Conservation (phyloP, 1,284 basidiomycete species). For the Sporisorium exsertum region DNA sequence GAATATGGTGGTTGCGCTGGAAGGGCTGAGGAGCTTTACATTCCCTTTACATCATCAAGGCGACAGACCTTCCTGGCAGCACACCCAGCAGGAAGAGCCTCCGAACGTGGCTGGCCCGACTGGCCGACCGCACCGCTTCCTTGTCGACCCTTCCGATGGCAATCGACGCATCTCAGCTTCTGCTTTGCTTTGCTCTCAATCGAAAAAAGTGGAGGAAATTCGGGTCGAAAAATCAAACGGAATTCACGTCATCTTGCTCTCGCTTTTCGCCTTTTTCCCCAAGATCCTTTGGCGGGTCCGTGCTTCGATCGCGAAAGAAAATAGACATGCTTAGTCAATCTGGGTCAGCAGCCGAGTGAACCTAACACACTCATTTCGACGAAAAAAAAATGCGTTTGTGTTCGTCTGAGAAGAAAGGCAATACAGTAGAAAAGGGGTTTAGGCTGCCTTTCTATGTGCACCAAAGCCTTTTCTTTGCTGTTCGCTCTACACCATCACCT, state of each 20-base stretch:
- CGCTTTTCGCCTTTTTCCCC: slow-evolving; percentile 4
- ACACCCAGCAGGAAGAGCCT: too few species aligned
- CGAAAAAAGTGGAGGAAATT: slow-evolving; percentile 3
- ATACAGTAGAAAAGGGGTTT: too few species aligned
- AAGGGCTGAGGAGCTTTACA: neutral
- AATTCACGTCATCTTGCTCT: slow-evolving; percentile 29
- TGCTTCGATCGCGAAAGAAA: slow-evolving; percentile 2
- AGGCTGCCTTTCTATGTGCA: too few species aligned
- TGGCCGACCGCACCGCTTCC: too few species aligned
- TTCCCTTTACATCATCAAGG: neutral
- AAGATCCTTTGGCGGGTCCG: neutral
- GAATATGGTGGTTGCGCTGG: neutral
- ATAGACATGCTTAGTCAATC: neutral
- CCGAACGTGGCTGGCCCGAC: too few species aligned
- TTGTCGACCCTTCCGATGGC: slow-evolving; percentile 4
- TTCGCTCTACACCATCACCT: neutral
- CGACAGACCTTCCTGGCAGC: too few species aligned
- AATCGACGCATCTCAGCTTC: neutral
- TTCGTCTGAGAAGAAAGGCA: neutral
- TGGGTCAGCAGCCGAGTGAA: neutral
- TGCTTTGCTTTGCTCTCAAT: neutral
- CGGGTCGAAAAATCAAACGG: neutral
- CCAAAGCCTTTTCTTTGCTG: neutral
- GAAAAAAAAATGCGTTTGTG: neutral
- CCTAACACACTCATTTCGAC: neutral